phyloP scores from a whole-genome alignment of 2,329 filamentous ascomycete species.

The Arthrobotrys iridis region DNA sequence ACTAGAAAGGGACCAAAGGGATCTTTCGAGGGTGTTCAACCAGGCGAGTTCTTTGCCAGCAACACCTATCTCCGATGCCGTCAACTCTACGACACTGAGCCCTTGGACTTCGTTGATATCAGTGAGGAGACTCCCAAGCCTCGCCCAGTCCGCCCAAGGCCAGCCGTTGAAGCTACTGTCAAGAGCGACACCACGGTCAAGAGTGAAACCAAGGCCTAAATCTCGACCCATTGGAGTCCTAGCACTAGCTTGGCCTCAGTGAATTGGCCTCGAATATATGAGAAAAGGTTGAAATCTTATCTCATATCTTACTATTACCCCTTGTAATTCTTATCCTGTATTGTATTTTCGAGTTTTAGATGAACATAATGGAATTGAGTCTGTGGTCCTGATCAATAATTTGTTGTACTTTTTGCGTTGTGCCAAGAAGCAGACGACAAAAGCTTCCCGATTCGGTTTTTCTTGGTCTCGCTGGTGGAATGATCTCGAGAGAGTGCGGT shows the following conservation, averaged over 20 bases:
- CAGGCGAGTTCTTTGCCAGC: conserved; percentile 25
- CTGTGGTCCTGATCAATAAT: neutral
- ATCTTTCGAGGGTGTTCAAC: conserved; percentile 35
- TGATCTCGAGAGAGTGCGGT: neutral
- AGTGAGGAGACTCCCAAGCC: neutral
- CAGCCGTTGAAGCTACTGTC: no score
- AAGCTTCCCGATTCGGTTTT: conserved; percentile 8
- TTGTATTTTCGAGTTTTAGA: conserved; percentile 10
- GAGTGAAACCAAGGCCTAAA: neutral
- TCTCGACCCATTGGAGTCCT: neutral
- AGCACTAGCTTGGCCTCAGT: neutral
- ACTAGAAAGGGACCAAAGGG: conserved; percentile 9
- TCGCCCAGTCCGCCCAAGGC: neutral
- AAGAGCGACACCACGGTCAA: neutral
- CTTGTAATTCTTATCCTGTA: neutral
- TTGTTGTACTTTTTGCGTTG: conserved; percentile 43
- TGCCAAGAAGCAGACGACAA: conserved; percentile 3
- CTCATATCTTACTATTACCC: conserved; percentile 19
- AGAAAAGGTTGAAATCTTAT: neutral
- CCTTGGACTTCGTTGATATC: neutral
- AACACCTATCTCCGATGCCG: conserved; percentile 36
- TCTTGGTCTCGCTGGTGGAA: no score
- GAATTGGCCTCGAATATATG: neutral
- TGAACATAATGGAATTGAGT: conserved; percentile 17
- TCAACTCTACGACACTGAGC: conserved; percentile 19